Percentiles rank a stretch among this genome's conserved stretches.
Evolutionary conservation across 1,284 basidiomycete species (phyloP).

Genomic region (Trichosporon coremiiforme): DNA sequence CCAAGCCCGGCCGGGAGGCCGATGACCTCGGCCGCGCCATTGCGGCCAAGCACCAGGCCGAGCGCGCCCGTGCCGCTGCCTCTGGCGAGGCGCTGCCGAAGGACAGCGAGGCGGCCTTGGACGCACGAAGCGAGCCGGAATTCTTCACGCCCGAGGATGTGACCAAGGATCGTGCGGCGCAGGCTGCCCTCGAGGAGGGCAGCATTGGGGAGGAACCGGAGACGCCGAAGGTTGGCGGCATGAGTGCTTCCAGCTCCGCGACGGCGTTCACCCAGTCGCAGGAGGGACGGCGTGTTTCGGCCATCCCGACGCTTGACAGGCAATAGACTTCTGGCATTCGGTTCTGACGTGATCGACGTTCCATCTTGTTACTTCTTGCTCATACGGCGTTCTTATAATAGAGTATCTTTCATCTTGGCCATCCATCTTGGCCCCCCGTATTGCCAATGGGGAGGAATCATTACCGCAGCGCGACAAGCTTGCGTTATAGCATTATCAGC

Average conservation of each 20-base stretch:
- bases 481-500: background rate
- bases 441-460: too few species aligned
- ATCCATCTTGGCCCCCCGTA: too few species aligned
- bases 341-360: too few species aligned
- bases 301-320: background rate
- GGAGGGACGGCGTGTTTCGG: background rate
- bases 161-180: background rate
- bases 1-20: slow-evolving; percentile 36
- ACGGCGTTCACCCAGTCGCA: background rate
- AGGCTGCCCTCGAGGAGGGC: background rate
- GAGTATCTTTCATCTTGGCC: background rate
- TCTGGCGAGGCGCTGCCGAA: background rate
- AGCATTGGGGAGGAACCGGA: background rate
- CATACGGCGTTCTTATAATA: background rate
- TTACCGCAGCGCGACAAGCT: too few species aligned
- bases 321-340: background rate
- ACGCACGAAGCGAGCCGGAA: background rate
- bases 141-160: background rate
- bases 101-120: background rate
- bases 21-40: slow-evolving; percentile 39
- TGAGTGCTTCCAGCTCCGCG: background rate
- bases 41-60: slow-evolving; percentile 27
- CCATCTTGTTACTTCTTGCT: background rate
- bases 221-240: background rate
- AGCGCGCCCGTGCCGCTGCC: background rate